Evolutionary conservation across 305 asterid genomes (phyloP).

Genomic region (Solanum chacoense): DNA sequence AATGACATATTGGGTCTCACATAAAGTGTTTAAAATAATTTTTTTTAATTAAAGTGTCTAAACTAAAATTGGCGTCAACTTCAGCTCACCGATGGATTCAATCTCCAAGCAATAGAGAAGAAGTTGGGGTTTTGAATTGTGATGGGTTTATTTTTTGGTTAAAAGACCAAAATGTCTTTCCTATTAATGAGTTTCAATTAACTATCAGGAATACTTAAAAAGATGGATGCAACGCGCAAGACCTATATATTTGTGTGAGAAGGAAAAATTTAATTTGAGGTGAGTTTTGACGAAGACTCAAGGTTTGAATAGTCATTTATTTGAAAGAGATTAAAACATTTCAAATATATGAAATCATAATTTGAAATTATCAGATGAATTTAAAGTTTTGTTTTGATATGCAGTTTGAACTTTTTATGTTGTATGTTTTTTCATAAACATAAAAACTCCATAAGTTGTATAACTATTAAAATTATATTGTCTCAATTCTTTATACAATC

Average conservation of each 20-base stretch:
- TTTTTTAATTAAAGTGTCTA: too few relatives aligned
- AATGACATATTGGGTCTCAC: too few relatives aligned
- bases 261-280: neutral
- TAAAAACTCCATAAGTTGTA: too few relatives aligned
- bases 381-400: too few relatives aligned
- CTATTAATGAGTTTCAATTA: neutral
- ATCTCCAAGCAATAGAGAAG: neutral
- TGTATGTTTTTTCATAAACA: too few relatives aligned
- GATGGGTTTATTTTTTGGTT: neutral
- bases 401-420: too few relatives aligned
- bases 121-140: neutral
- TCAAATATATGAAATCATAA: too few relatives aligned
- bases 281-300: neutral
- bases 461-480: too few relatives aligned
- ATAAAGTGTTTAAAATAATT: too few relatives aligned
- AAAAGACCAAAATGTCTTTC: neutral
- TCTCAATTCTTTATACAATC: too few relatives aligned
- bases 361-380: too few relatives aligned
- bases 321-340: too few relatives aligned
- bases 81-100: neutral
- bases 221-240: neutral
- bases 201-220: neutral
- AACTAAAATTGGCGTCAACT: neutral
- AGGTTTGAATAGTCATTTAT: neutral
- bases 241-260: neutral